Conservation (phyloP, 164 flowering plant species). For the Piper betle region DNA sequence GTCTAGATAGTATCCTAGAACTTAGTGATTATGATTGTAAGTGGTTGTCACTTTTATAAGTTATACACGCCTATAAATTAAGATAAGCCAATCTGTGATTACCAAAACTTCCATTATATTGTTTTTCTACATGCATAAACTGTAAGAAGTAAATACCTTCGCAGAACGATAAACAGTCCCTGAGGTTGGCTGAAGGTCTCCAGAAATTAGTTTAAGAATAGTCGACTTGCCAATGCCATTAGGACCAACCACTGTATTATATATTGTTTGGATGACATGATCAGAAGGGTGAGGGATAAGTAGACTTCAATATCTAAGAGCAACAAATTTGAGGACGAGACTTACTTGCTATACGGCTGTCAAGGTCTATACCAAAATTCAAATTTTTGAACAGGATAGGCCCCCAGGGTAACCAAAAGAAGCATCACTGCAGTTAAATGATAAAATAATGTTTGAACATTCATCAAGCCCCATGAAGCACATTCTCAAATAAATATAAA, state of each 20-base stretch:
- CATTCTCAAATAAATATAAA: neutral
- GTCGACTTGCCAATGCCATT: constrained; percentile 99
- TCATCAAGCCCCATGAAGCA: neutral
- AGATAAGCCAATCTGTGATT: too few species aligned
- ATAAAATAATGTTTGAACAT: neutral
- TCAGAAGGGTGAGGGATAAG: neutral
- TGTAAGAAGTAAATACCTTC: constrained; percentile 39
- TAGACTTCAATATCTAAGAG: neutral
- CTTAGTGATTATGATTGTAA: too few species aligned
- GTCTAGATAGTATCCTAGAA: too few species aligned
- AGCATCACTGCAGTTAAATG: constrained; percentile 70
- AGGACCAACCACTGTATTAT: constrained; percentile 94
- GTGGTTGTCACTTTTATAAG: too few species aligned
- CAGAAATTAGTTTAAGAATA: constrained; percentile 83
- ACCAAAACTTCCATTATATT: neutral
- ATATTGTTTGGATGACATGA: neutral
- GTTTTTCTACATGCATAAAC: neutral
- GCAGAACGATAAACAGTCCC: constrained; percentile 98
- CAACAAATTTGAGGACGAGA: neutral
- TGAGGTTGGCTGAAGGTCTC: constrained; percentile 96
- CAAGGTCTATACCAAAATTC: constrained; percentile 98
- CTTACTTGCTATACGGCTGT: constrained; percentile 98
- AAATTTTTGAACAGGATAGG: constrained; percentile 81
- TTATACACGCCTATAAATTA: too few species aligned
- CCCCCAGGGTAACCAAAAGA: constrained; percentile 99